A percentile compares a stretch with the other conserved stretches of the same genome.
Conservation (phyloP, 495 filamentous ascomycete species). For the Aspergillus funiculosus region DNA sequence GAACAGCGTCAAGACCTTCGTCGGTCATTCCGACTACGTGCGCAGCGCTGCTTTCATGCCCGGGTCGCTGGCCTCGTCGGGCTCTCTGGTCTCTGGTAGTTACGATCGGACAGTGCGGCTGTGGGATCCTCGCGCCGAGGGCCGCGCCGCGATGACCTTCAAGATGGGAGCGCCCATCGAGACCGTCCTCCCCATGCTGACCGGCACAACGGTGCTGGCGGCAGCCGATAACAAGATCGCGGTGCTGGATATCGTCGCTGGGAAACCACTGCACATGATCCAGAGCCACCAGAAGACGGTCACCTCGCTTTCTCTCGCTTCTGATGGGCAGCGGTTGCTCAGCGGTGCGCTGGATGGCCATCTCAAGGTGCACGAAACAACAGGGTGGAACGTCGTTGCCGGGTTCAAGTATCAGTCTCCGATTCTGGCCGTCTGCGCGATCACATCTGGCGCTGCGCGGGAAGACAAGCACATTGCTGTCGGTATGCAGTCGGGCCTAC, state of each 20-base stretch:
- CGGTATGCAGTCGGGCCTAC: constrained; percentile 84
- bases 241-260: constrained; percentile 91
- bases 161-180: constrained; percentile 87
- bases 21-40: constrained; percentile 92
- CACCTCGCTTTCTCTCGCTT: constrained; percentile 72
- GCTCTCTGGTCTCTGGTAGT: constrained; percentile 75
- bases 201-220: constrained; percentile 79
- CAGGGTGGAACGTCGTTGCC: constrained; percentile 84
- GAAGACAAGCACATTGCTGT: constrained; percentile 89
- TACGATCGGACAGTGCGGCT: constrained; percentile 92
- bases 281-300: constrained; percentile 97
- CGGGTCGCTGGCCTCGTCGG: constrained; percentile 58
- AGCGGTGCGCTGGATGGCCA: constrained; percentile 89
- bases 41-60: constrained; percentile 81
- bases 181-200: constrained; percentile 73
- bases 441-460: constrained; percentile 56
- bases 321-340: constrained; percentile 70
- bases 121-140: constrained; percentile 80
- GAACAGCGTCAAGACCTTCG: constrained; percentile 64
- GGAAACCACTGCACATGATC: constrained; percentile 75
- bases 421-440: constrained; percentile 72
- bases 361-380: constrained; percentile 91
- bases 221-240: constrained; percentile 81
- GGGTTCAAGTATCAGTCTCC: constrained; percentile 89
- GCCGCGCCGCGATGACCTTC: constrained; percentile 75